Evolutionary conservation across 75 land plant genomes (phyloP).

Genomic region (Sequoiadendron giganteum): DNA sequence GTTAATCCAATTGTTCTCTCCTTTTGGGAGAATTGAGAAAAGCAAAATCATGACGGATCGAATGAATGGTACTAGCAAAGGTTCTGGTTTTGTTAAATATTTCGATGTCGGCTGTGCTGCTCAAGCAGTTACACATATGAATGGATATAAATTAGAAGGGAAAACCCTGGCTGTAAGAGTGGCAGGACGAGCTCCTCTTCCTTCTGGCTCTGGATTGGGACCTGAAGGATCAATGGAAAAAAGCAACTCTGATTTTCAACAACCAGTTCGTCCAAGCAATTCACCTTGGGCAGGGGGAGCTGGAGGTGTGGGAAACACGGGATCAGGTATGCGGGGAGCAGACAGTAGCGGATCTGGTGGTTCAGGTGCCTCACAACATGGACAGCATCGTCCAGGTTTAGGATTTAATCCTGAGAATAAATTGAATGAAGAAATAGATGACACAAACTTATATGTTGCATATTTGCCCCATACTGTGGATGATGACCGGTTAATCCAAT

Average conservation of each 20-base stretch:
- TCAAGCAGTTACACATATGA: slow-evolving; percentile 29
- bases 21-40: slow-evolving; percentile 35
- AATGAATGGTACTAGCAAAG: slow-evolving; percentile 43
- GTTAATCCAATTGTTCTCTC: slow-evolving; percentile 30
- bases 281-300: slow-evolving; percentile 11
- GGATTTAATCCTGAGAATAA: not conserved
- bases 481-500: slow-evolving; percentile 15
- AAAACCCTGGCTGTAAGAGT: slow-evolving; percentile 32
- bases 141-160: slow-evolving; percentile 45
- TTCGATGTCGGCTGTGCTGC: slow-evolving; percentile 18
- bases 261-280: slow-evolving; percentile 5
- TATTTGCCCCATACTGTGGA: slow-evolving; percentile 40
- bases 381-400: not conserved
- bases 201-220: too few relatives aligned
- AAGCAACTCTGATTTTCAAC: not conserved
- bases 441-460: slow-evolving; percentile 43
- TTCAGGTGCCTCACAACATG: not conserved
- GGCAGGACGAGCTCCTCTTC: slow-evolving; percentile 21
- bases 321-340: not conserved
- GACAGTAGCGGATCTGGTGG: slow-evolving; percentile 2
- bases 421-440: slow-evolving; percentile 28
- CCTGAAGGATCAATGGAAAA: not conserved
- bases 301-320: slow-evolving; percentile 7
- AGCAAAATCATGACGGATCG: slow-evolving; percentile 38
- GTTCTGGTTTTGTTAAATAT: slow-evolving; percentile 57